These are phyloP conservation scores for Candolleomyces aberdarensis DNA, from an alignment of 768 basidiomycete species.

Conservation along the genomic window DNA sequence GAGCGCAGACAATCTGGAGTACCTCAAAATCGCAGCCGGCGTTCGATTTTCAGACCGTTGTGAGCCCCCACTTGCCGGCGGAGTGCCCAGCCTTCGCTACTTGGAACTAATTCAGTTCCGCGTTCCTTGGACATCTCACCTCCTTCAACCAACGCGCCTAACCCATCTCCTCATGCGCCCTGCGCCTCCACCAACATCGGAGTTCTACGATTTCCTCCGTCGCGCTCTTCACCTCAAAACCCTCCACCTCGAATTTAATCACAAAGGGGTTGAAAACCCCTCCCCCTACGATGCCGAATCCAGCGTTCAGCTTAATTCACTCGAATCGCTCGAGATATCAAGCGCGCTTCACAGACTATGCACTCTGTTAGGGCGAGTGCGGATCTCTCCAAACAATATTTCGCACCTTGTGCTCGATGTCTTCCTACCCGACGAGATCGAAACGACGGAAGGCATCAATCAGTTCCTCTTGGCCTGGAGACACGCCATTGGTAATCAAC, in stretches of 20 bases:
- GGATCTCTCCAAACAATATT: background rate
- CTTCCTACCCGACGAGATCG: background rate
- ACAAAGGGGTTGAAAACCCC: background rate
- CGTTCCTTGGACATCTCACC: background rate
- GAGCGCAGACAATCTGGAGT: background rate
- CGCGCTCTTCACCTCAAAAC: background rate
- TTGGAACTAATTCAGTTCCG: background rate
- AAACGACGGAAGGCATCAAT: background rate
- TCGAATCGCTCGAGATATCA: background rate
- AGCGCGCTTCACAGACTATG: background rate
- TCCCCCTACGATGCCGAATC: background rate
- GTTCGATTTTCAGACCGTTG: background rate
- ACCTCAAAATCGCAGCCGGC: background rate
- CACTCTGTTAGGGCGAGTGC: background rate
- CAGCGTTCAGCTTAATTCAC: background rate
- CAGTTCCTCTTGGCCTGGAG: background rate
- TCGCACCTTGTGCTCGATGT: background rate
- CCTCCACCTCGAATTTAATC: no score
- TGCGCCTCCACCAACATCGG: background rate
- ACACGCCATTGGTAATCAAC: background rate
- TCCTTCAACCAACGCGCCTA: background rate
- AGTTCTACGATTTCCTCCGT: background rate
- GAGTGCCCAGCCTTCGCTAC: background rate
- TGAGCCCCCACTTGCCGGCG: background rate
- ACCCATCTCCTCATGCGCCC: background rate